Evolutionary conservation across 2,329 filamentous ascomycete species (phyloP).

Genomic region (Fusarium subglutinans): DNA sequence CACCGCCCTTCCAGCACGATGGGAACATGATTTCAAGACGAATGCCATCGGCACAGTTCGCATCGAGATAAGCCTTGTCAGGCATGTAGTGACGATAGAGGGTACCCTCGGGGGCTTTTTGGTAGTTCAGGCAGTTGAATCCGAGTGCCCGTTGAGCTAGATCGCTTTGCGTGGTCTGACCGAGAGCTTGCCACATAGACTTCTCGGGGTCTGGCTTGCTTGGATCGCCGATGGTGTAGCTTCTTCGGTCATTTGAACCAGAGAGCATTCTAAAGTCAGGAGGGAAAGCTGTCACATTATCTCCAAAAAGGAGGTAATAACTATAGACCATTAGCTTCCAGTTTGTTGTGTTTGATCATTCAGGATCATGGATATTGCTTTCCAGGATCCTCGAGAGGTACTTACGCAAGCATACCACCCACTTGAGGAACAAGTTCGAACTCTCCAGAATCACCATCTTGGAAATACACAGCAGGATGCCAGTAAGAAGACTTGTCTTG

Average conservation of each 20-base stretch:
- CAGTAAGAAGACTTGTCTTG: conserved; percentile 92
- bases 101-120: conserved; percentile 70
- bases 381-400: conserved; percentile 37
- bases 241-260: conserved; percentile 73
- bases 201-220: conserved; percentile 71
- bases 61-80: conserved; percentile 80
- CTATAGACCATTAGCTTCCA: conserved; percentile 51
- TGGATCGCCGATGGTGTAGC: conserved; percentile 75
- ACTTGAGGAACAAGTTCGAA: conserved; percentile 76
- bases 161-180: conserved; percentile 72
- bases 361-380: background rate
- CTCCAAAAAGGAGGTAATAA: conserved; percentile 82
- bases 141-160: conserved; percentile 85
- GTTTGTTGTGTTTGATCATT: background rate
- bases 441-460: conserved; percentile 69
- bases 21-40: conserved; percentile 89
- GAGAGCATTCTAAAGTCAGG: conserved; percentile 83
- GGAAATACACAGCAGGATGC: conserved; percentile 82
- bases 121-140: conserved; percentile 95
- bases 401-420: conserved; percentile 87
- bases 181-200: conserved; percentile 72
- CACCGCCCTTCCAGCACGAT: conserved; percentile 85
- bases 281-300: conserved; percentile 78
- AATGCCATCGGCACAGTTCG: conserved; percentile 82
- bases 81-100: conserved; percentile 85